A percentile compares a stretch with the other conserved stretches of the same genome.
Conservation (phyloP, 2,329 filamentous ascomycete species). For the Phialophora tarda region DNA sequence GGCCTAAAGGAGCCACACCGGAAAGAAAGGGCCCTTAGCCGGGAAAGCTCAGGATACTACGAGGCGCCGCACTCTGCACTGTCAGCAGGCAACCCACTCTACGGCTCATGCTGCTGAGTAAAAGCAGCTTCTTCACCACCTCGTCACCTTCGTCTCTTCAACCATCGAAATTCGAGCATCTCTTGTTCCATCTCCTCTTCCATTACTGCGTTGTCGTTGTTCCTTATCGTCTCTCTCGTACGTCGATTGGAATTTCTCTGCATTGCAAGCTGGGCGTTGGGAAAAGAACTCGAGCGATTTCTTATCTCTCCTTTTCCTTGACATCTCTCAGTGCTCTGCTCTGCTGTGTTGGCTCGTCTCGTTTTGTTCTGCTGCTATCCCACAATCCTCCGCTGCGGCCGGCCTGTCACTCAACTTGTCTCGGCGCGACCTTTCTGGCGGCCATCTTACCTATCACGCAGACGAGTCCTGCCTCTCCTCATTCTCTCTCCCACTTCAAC, state of each 20-base stretch:
- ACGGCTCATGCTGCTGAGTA: conserved; percentile 3
- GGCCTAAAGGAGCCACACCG: conserved; percentile 1
- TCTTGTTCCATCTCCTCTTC: conserved; percentile 34
- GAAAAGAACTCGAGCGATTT: conserved; percentile 38
- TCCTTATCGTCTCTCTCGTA: conserved; percentile 25
- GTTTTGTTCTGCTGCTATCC: conserved; percentile 35
- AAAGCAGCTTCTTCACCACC: conserved; percentile 8
- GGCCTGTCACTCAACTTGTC: conserved; percentile 22
- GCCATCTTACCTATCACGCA: conserved; percentile 26
- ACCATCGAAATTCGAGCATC: conserved; percentile 32
- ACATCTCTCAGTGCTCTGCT: conserved; percentile 23
- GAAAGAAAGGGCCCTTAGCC: not conserved
- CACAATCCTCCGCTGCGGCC: conserved; percentile 20
- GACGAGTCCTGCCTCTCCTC: conserved; percentile 31
- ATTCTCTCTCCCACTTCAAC: conserved; percentile 28
- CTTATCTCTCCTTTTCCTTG: conserved; percentile 38
- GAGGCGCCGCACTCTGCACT: not conserved
- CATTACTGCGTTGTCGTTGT: conserved; percentile 21
- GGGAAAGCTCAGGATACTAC: not conserved
- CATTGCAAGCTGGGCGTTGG: conserved; percentile 40
- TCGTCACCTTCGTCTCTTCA: conserved; percentile 22
- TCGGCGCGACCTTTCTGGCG: conserved; percentile 34
- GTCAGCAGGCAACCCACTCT: conserved; percentile 6
- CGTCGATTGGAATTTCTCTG: conserved; percentile 38
- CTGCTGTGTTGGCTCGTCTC: conserved; percentile 26